These are phyloP conservation scores for Cyberlindnera suaveolens DNA, from an alignment of 805 yeast genomes.

Conservation along the genomic window DNA sequence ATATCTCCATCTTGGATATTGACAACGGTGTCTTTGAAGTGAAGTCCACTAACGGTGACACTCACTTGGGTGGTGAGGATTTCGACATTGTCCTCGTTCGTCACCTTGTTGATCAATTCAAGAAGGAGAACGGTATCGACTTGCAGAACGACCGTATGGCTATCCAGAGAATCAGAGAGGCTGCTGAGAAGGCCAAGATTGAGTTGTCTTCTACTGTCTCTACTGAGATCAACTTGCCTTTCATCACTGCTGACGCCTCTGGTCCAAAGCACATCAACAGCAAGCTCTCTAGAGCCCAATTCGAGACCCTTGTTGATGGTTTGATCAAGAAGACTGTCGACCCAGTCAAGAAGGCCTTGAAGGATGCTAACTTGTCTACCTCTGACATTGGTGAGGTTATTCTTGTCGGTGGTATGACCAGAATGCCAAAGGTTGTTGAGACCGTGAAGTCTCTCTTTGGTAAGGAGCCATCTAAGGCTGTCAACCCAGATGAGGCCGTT, in stretches of 20 bases:
- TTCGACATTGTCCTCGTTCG: constrained; percentile 61
- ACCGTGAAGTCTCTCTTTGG: constrained; percentile 56
- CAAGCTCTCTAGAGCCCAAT: constrained; percentile 57
- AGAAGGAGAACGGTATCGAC: constrained; percentile 36
- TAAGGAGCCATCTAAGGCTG: constrained; percentile 64
- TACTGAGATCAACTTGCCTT: constrained; percentile 66
- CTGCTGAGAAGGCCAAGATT: constrained; percentile 65
- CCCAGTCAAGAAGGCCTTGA: constrained; percentile 70
- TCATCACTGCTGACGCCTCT: constrained; percentile 40
- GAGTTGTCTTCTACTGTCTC: constrained; percentile 62
- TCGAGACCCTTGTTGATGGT: constrained; percentile 61
- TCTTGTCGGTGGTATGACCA: constrained; percentile 83
- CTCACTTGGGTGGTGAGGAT: constrained; percentile 84
- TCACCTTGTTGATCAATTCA: constrained; percentile 52
- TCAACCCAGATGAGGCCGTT: constrained; percentile 86
- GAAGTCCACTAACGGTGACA: constrained; percentile 77
- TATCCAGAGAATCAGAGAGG: constrained; percentile 73
- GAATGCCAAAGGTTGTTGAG: constrained; percentile 77
- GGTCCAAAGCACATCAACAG: constrained; percentile 59
- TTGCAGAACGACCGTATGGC: constrained; percentile 34
- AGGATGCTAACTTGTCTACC: constrained; percentile 64
- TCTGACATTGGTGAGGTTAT: constrained; percentile 71
- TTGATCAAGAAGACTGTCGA: constrained; percentile 63
- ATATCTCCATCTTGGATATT: constrained; percentile 69
- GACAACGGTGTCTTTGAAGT: constrained; percentile 81